phyloP scores from a whole-genome alignment of 768 basidiomycete genomes.

The Tephrocybe sp. region DNA sequence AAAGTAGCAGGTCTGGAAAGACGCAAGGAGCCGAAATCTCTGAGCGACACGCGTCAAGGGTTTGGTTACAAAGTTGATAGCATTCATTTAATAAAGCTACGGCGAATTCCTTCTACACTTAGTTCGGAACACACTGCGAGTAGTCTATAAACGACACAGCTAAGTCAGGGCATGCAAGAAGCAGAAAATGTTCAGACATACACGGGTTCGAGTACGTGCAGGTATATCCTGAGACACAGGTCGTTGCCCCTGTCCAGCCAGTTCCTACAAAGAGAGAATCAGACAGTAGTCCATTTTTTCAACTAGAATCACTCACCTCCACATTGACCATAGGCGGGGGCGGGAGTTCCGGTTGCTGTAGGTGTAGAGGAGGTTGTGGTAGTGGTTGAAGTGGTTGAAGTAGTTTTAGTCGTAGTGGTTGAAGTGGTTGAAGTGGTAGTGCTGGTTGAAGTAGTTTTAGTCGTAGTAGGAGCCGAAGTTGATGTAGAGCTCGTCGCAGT shows the following conservation, averaged over 20 bases:
- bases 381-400: conserved; percentile 20
- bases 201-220: conserved; percentile 39
- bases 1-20: conserved; percentile 34
- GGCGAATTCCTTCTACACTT: conserved; percentile 5
- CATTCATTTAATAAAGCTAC: no score
- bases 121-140: conserved; percentile 42
- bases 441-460: conserved; percentile 12
- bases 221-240: conserved; percentile 34
- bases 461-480: conserved; percentile 18
- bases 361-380: conserved; percentile 23
- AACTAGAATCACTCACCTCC: conserved; percentile 28
- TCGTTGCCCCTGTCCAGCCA: conserved; percentile 42
- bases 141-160: conserved; percentile 30
- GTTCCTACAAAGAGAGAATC: conserved; percentile 15
- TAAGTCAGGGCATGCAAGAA: neutral
- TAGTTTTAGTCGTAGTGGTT: conserved; percentile 19
- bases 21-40: conserved; percentile 10
- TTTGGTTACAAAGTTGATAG: no score
- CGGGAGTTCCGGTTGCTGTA: conserved; percentile 27
- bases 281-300: neutral
- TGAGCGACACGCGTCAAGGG: no score
- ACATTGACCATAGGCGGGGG: conserved; percentile 39
- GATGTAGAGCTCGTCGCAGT: conserved; percentile 20
- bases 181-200: conserved; percentile 20
- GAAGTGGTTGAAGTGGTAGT: conserved; percentile 15